Base-by-base conservation (phyloP, 2,329 filamentous ascomycete species). In the Mariannaea elegans region DNA sequence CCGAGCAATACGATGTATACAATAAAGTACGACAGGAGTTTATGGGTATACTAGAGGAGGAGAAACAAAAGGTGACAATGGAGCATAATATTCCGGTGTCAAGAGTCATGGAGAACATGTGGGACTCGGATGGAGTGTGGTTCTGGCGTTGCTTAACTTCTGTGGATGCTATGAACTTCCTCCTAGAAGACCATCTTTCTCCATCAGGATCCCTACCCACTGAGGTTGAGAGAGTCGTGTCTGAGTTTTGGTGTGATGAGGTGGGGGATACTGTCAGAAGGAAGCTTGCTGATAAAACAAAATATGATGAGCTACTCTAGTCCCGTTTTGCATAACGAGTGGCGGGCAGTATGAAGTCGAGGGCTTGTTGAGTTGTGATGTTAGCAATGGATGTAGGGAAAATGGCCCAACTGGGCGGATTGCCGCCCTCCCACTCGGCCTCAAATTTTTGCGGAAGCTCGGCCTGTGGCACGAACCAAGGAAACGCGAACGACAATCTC, bases 121-220 rank as follows among this genome's bases (percentile, higher is more conserved):
- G 61, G 62, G 31, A 62, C 14, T 61, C 62, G 2, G 66, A 66
- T 52, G 62, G 60, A 49, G 58, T 60, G 31, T 68, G 64, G 65
- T 66, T 66, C 48, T 68, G 64, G 65, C 38, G 38, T 44, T 59
- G 36, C 10, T 14, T 49, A 21, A 9, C 23, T 5, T 49, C 38
- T 7, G 36, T 49, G 12, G 36, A 48, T 10, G 53, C 45, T 6
- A 42, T 44, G 45, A 24, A 16, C 2, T 48, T 48, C 29, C 53
- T 56, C n/a, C 18, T 56, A 10, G 52, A 56, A 38, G 52, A 56
- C 34, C 53, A 56, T 19, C 44, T 56, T 16, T 56, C 44, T 27
- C 36, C 53, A 29, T 24, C 38, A 14, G 27, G 31, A 16, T 27
- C 13, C 18, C 24, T 56, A 24, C 38, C 46, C 18, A 27, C 46